These are phyloP conservation scores for Phytophthora pisi DNA, from an alignment of 352 stramenopile species.

Conservation along the genomic window DNA sequence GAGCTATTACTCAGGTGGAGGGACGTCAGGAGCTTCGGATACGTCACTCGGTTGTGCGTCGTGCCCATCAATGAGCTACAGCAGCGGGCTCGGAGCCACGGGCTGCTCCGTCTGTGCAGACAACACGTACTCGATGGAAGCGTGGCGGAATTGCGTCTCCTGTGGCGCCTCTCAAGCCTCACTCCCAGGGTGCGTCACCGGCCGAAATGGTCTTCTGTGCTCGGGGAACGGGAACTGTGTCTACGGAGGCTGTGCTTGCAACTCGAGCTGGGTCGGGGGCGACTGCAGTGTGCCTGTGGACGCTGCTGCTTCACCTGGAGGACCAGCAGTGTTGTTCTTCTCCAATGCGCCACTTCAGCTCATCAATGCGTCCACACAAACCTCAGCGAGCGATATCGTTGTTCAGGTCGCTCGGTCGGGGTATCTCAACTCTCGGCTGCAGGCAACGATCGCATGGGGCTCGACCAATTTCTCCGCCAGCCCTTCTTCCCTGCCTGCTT, in stretches of 20 bases:
- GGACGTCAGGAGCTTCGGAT: slow-evolving; percentile 3
- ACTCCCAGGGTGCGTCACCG: slow-evolving; percentile 44
- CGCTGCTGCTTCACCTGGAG: slow-evolving; percentile 1
- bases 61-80: slow-evolving; percentile 54
- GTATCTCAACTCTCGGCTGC: slow-evolving; percentile 16
- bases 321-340: slow-evolving; percentile 54
- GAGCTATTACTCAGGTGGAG: slow-evolving; percentile 38
- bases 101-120: slow-evolving; percentile 44
- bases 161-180: slow-evolving; percentile 34
- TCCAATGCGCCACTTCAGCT: slow-evolving; percentile 29
- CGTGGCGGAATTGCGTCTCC: slow-evolving; percentile 61
- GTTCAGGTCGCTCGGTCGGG: slow-evolving; percentile 46
- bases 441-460: slow-evolving; percentile 31
- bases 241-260: slow-evolving; percentile 59
- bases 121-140: slow-evolving; percentile 50
- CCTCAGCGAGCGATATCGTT: slow-evolving; percentile 22
- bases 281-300: slow-evolving; percentile 46
- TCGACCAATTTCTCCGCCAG: slow-evolving; percentile 39
- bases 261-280: slow-evolving; percentile 40
- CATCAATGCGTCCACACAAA: slow-evolving; percentile 23
- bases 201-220: slow-evolving; percentile 64
- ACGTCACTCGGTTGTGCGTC: slow-evolving; percentile 36
- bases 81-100: slow-evolving; percentile 25
- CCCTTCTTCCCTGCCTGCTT: slow-evolving; percentile 15
- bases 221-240: slow-evolving; percentile 60